Evolutionary conservation across 129 eudicot species (phyloP).

Genomic region (Escallonia herrerae): DNA sequence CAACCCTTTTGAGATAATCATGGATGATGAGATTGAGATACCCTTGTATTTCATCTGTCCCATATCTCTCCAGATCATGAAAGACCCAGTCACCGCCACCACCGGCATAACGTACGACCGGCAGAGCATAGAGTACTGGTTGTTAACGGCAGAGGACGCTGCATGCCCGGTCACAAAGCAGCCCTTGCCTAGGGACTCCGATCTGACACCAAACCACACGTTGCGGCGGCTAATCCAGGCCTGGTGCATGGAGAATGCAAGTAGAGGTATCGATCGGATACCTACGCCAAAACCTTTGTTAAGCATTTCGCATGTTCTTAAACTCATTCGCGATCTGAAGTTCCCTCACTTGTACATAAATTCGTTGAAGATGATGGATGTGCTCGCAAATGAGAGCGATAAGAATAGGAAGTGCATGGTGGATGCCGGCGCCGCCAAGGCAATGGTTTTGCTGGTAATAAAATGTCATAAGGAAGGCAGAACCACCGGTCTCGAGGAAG

Average conservation of each 20-base stretch:
- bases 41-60: constrained; percentile 26
- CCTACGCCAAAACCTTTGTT: constrained; percentile 14
- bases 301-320: not conserved
- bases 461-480: not conserved
- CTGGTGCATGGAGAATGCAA: constrained; percentile 17
- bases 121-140: constrained; percentile 17
- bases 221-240: constrained; percentile 21
- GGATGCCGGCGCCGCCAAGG: constrained; percentile 4
- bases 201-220: constrained; percentile 24
- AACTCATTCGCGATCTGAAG: constrained; percentile 2
- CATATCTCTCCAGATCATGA: constrained; percentile 21
- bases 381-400: not conserved
- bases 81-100: constrained; percentile 21
- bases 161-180: constrained; percentile 24
- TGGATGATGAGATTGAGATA: constrained; percentile 12
- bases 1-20: not conserved
- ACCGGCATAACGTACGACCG: constrained; percentile 31
- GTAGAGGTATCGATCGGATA: constrained; percentile 5
- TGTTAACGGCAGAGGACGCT: not conserved
- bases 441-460: constrained; percentile 3
- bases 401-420: constrained; percentile 7
- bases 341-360: not conserved
- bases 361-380: not conserved
- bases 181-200: constrained; percentile 3
- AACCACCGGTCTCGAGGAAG: not conserved